Conservation (phyloP, 2,329 filamentous ascomycete genomes). For the Penicillium sp. region DNA sequence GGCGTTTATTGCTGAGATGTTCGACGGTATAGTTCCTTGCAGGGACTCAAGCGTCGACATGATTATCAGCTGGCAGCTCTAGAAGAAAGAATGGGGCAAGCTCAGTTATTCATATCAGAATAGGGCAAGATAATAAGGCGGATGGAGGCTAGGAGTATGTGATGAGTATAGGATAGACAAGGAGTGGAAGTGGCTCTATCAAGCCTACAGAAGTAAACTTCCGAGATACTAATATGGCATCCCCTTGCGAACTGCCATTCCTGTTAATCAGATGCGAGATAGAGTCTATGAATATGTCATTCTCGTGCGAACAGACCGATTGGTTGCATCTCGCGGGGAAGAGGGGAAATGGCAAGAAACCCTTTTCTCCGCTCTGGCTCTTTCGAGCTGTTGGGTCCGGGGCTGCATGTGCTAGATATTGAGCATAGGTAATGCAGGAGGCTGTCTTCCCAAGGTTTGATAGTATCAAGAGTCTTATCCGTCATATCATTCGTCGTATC, state of each 20-base stretch:
- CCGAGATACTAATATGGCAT: neutral
- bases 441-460: too few species aligned
- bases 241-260: slow-evolving; percentile 21
- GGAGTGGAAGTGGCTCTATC: slow-evolving; percentile 1
- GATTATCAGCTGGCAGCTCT: neutral
- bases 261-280: slow-evolving; percentile 31
- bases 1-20: slow-evolving; percentile 17
- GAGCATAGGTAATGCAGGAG: neutral
- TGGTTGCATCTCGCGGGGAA: slow-evolving; percentile 4
- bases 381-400: slow-evolving; percentile 21
- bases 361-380: neutral
- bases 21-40: neutral
- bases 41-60: slow-evolving; percentile 6
- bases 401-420: slow-evolving; percentile 3
- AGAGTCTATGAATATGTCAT: neutral
- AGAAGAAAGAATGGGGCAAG: neutral
- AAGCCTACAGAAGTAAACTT: neutral
- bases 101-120: neutral
- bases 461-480: slow-evolving; percentile 7
- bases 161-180: neutral
- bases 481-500: too few species aligned
- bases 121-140: neutral
- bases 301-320: neutral
- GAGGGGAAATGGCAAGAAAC: slow-evolving; percentile 3
- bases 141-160: neutral